phyloP scores from a whole-genome alignment of 2,329 filamentous ascomycete species.

The Colletotrichum neosansevieriae region DNA sequence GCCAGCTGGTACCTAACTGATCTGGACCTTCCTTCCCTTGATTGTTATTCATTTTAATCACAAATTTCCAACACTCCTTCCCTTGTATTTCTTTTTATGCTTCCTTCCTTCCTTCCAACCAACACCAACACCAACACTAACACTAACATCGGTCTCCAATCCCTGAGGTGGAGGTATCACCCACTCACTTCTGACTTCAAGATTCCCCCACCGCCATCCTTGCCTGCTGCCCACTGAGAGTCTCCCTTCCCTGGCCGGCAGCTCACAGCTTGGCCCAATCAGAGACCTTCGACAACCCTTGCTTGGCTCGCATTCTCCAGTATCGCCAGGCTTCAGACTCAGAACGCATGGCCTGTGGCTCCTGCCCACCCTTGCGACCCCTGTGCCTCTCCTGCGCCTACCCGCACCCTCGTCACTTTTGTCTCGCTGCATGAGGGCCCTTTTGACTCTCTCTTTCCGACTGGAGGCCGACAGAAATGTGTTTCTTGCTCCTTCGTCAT shows the following conservation, averaged over 20 bases:
- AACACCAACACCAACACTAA: not conserved
- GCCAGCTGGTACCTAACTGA: not conserved
- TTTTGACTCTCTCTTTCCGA: constrained; percentile 13
- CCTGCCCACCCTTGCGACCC: constrained; percentile 3
- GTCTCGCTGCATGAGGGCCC: constrained; percentile 29
- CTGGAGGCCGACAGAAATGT: constrained; percentile 25
- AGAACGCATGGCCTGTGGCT: not conserved
- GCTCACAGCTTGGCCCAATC: not conserved
- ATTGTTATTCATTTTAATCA: not conserved
- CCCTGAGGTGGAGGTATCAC: not conserved
- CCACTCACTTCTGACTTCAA: not conserved
- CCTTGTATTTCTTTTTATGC: not conserved
- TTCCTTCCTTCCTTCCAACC: constrained; percentile 3
- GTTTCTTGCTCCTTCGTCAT: constrained; percentile 19
- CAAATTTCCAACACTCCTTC: not conserved
- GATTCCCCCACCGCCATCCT: constrained; percentile 3
- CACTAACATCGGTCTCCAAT: not conserved
- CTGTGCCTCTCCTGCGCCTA: constrained; percentile 28
- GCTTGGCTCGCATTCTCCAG: not conserved
- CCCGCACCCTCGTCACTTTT: constrained; percentile 26
- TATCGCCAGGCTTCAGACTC: not conserved
- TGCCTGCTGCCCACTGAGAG: constrained; percentile 1
- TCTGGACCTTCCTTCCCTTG: not conserved
- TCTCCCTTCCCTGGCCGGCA: constrained; percentile 4
- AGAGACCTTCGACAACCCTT: not conserved